phyloP scores from a whole-genome alignment of 352 stramenopile genomes.

The Hyaloperonospora arabidopsidis region DNA sequence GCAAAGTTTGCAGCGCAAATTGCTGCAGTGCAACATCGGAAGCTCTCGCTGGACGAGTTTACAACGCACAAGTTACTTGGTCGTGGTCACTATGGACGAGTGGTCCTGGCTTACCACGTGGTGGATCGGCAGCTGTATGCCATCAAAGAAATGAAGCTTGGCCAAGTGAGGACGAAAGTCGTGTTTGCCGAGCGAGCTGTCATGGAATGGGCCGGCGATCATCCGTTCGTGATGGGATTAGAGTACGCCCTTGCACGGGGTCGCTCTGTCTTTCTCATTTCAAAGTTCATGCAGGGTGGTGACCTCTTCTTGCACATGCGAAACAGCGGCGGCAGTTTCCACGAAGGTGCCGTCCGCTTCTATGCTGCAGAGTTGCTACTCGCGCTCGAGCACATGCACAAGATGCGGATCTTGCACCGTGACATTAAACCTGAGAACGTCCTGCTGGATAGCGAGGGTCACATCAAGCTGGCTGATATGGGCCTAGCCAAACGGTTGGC shows the following conservation, averaged over 20 bases:
- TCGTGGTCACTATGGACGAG: slow-evolving; percentile 77
- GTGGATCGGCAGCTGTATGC: slow-evolving; percentile 59
- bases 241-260: slow-evolving; percentile 93
- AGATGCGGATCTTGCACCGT: slow-evolving; percentile 89
- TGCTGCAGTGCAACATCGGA: slow-evolving; percentile 49
- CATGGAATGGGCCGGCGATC: slow-evolving; percentile 79
- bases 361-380: slow-evolving; percentile 79
- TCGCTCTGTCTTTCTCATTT: slow-evolving; percentile 95
- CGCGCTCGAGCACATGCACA: slow-evolving; percentile 85
- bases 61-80: slow-evolving; percentile 76
- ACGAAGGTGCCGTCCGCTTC: slow-evolving; percentile 70
- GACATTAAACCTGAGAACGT: slow-evolving; percentile 93
- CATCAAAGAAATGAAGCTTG: slow-evolving; percentile 87
- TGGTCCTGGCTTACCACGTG: slow-evolving; percentile 49
- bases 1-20: slow-evolving; percentile 63
- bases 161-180: slow-evolving; percentile 81
- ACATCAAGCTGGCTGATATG: slow-evolving; percentile 89
- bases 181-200: slow-evolving; percentile 75
- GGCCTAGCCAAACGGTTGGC: slow-evolving; percentile 86
- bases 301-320: slow-evolving; percentile 91
- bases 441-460: slow-evolving; percentile 76
- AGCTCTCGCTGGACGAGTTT: slow-evolving; percentile 56
- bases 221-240: slow-evolving; percentile 97
- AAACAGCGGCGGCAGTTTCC: slow-evolving; percentile 74
- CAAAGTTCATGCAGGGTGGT: slow-evolving; percentile 97